These are phyloP conservation scores for Coemansia sp. DNA, from an alignment of 192 early-diverging fungal species.

Conservation along the genomic window DNA sequence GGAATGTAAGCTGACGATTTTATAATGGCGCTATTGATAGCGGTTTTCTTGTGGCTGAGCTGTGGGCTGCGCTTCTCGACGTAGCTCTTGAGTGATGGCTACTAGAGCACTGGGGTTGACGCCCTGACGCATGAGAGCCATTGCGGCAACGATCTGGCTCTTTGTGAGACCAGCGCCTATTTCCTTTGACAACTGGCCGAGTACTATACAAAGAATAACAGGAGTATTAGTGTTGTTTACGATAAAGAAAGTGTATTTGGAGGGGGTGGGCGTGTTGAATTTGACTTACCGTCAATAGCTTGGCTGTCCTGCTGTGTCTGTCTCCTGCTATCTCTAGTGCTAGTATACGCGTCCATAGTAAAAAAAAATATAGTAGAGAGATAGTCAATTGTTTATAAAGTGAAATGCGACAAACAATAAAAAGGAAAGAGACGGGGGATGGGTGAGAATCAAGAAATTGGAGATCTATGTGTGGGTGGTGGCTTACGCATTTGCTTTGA, in stretches of 20 bases:
- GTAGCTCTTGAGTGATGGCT: constrained; percentile 53
- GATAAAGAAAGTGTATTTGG: not conserved
- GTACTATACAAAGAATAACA: constrained; percentile 24
- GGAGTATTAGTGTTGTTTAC: not conserved
- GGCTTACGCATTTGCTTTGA: constrained; percentile 4
- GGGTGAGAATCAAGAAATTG: not conserved
- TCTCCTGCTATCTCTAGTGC: not conserved
- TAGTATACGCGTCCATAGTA: constrained; percentile 11
- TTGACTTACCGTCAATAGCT: not conserved
- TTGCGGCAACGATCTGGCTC: constrained; percentile 43
- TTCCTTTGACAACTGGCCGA: constrained; percentile 38
- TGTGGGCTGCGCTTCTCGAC: constrained; percentile 26
- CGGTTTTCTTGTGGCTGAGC: not conserved
- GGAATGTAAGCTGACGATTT: not conserved
- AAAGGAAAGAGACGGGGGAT: not conserved
- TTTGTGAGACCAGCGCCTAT: constrained; percentile 45
- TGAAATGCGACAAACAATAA: not conserved
- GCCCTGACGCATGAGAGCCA: constrained; percentile 43
- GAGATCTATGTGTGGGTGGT: not conserved
- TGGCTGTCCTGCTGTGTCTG: not conserved
- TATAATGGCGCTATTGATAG: not conserved
- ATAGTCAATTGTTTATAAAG: not conserved
- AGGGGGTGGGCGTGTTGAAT: not conserved
- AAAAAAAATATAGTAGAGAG: not conserved
- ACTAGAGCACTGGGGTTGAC: constrained; percentile 49